A percentile compares a stretch with the other conserved stretches of the same genome.
Evolutionary conservation across 306 rosid genomes (phyloP).

Genomic region (Malus sylvestris): DNA sequence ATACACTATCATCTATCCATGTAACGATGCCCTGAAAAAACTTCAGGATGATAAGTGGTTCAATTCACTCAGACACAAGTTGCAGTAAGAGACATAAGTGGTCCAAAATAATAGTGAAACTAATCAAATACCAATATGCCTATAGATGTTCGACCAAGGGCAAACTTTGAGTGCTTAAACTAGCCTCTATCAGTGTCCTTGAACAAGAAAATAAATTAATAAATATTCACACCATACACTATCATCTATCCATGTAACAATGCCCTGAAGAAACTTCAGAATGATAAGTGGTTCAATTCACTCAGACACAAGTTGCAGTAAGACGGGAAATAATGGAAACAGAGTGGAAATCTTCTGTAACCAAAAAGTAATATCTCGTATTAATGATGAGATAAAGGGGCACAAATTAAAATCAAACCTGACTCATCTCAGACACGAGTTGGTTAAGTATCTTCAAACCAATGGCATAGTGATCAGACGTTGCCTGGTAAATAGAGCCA

Average conservation of each 20-base stretch:
- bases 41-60: not conserved
- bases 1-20: not conserved
- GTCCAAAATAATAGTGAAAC: not conserved
- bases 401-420: constrained; percentile 48
- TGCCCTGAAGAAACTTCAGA: not conserved
- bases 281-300: not conserved
- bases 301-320: not conserved
- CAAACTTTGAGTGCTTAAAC: not conserved
- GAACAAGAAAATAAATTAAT: not conserved
- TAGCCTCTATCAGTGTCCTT: not conserved
- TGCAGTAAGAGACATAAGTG: not conserved
- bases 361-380: not conserved
- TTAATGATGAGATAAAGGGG: constrained; percentile 9
- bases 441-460: constrained; percentile 95
- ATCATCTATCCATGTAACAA: not conserved
- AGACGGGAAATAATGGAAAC: not conserved
- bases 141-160: not conserved
- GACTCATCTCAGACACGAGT: constrained; percentile 97
- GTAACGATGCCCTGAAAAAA: not conserved
- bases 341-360: not conserved
- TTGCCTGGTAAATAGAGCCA: constrained; percentile 41
- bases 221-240: not conserved
- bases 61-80: not conserved
- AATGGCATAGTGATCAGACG: constrained; percentile 88
- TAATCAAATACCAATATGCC: not conserved